Evolutionary conservation across 2,329 filamentous ascomycete species (phyloP).

Genomic region (Claviceps purpurea): DNA sequence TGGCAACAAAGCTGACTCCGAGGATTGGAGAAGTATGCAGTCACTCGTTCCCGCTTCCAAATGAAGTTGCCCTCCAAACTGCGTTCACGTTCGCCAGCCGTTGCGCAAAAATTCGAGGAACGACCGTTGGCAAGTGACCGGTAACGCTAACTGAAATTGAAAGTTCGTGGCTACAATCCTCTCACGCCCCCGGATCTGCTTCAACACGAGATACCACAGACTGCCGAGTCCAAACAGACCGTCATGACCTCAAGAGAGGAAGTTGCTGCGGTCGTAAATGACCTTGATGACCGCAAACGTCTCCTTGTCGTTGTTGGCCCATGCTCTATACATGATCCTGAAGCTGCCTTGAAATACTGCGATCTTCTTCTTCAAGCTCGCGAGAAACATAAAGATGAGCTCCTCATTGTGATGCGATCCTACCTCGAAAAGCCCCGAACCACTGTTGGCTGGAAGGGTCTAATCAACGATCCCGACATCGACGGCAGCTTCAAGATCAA

Average conservation of each 20-base stretch:
- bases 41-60: neutral
- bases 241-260: conserved; percentile 58
- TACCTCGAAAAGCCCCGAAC: conserved; percentile 98
- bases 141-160: neutral
- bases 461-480: conserved; percentile 98
- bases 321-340: conserved; percentile 94
- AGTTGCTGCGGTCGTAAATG: conserved; percentile 62
- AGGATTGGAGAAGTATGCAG: conserved; percentile 68
- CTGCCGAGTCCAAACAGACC: conserved; percentile 44
- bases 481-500: conserved; percentile 97
- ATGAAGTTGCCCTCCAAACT: neutral
- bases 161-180: conserved; percentile 82
- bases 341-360: conserved; percentile 78
- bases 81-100: neutral
- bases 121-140: neutral
- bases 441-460: conserved; percentile 96
- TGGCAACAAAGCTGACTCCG: conserved; percentile 58
- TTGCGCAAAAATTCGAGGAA: neutral
- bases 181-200: conserved; percentile 88
- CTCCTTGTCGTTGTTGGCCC: conserved; percentile 91
- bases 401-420: conserved; percentile 92
- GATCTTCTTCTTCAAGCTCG: conserved; percentile 62
- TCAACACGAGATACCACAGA: conserved; percentile 74
- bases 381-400: conserved; percentile 62
- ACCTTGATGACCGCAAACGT: conserved; percentile 62